Evolutionary conservation across 495 filamentous ascomycete species (phyloP), one percentile per base, ranked within the genome.

Genomic region (Sordaria brevicollis): DNA sequence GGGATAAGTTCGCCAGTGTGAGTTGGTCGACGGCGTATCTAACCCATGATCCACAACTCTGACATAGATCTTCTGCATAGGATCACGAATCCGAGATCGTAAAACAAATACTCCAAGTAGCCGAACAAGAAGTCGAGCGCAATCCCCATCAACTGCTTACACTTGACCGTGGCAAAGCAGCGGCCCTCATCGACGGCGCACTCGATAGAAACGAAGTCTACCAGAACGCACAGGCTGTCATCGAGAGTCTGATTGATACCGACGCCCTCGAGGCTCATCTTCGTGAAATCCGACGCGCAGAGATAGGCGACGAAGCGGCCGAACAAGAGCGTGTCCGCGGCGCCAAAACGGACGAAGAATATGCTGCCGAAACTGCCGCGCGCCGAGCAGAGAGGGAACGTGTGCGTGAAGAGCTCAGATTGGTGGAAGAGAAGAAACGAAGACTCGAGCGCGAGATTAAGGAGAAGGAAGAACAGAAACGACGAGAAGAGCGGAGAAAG

Each of bases 171-270:
- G 83, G 88, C 25, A 93, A 94, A 80, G 92, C 93, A 37, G 91
- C 91, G 25, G 87, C 91, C 5, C 83, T 97, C 21, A 90, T 97
- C 65, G 92, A 96, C 77, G 93, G 93, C 57, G 92, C 92, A 0
- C 89, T 93, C 35, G 92, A 96, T 72, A 88, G 93, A 57, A 89
- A 87, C 67, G 90, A 90, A 67, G 87, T 95, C 49, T 97, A 96
- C 80, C 89, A 91, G 70, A 87, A 83, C 65, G 91, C 90, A 5
- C 86, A 92, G 71, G 81, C 82, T 1, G 85, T 88, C 31, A 84
- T 97, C 35, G 86, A 92, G 74, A 77, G 79, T 25, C 83, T 94
- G 66, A 89, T 94, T 65, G 86, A 90, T 69, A 81, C 88, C 39
- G 83, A 89, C 69, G 83, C 86, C 25, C 90, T 94, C 38, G 84